Evolutionary conservation across 768 basidiomycete genomes (phyloP).

Genomic region (Termitomyces sp.): DNA sequence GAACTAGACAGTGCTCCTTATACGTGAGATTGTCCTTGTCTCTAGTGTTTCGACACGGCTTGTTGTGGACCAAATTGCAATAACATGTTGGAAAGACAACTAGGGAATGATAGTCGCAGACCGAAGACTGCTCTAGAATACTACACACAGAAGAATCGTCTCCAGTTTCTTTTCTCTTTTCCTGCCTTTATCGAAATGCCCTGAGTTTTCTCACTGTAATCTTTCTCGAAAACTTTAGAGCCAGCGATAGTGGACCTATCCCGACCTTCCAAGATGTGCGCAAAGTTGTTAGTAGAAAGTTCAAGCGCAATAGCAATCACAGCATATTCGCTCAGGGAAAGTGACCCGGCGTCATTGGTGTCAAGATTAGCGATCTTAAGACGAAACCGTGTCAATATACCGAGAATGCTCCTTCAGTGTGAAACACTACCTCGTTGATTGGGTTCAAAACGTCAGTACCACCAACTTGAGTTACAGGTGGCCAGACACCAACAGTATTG

Average conservation of each 20-base stretch:
- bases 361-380: constrained; percentile 27
- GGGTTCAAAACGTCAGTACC: no score
- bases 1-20: no score
- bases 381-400: background rate
- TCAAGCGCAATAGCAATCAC: no score
- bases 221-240: constrained; percentile 6
- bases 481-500: no score
- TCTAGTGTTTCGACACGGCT: no score
- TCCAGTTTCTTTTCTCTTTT: background rate
- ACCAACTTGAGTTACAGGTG: constrained; percentile 18
- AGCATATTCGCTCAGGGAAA: constrained; percentile 9
- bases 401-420: no score
- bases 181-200: background rate
- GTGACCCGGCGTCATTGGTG: constrained; percentile 7
- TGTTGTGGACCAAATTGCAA: background rate
- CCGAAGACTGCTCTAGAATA: background rate
- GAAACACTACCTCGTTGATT: no score
- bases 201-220: background rate
- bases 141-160: constrained; percentile 1
- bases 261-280: background rate
- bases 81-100: no score
- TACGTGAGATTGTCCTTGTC: no score
- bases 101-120: no score
- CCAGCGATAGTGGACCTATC: constrained; percentile 15
- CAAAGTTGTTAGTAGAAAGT: no score